phyloP scores from a whole-genome alignment of 331 rosid genomes.

The Rosa hybrid region DNA sequence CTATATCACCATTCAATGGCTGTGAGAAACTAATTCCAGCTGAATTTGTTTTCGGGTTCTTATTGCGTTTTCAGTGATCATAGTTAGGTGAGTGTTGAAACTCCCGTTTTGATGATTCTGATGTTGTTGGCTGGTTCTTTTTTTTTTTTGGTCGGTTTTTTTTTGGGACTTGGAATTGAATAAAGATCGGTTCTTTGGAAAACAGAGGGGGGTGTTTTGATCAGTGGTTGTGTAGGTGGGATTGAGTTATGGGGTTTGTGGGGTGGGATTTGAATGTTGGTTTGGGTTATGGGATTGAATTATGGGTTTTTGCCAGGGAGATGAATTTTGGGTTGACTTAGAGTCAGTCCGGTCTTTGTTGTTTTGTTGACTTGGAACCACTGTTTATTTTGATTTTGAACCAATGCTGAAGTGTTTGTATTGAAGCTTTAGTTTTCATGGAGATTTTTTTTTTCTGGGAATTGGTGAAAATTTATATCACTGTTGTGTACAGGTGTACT shows the following conservation, averaged over 20 bases:
- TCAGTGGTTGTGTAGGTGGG: background rate
- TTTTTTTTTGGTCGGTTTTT: background rate
- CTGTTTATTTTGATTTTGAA: background rate
- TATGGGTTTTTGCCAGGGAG: background rate
- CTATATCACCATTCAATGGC: background rate
- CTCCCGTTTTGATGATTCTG: background rate
- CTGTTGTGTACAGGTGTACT: background rate
- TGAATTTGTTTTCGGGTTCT: background rate
- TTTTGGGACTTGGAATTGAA: background rate
- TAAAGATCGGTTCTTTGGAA: background rate
- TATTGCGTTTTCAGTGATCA: background rate
- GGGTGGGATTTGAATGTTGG: background rate
- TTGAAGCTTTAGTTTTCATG: background rate
- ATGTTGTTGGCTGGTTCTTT: background rate
- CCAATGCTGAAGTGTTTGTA: background rate
- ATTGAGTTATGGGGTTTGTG: background rate
- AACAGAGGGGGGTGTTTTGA: background rate
- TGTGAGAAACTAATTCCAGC: background rate
- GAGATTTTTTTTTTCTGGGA: background rate
- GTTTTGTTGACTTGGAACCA: background rate
- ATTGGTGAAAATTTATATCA: background rate
- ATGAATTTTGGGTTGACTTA: conserved; percentile 9
- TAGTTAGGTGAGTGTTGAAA: background rate
- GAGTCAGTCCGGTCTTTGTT: background rate
- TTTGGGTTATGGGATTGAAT: background rate